Evolutionary conservation across 108 stramenopile genomes (phyloP), one percentile per base, ranked within the genome.

Genomic region (Nannochloropsis oceanica): DNA sequence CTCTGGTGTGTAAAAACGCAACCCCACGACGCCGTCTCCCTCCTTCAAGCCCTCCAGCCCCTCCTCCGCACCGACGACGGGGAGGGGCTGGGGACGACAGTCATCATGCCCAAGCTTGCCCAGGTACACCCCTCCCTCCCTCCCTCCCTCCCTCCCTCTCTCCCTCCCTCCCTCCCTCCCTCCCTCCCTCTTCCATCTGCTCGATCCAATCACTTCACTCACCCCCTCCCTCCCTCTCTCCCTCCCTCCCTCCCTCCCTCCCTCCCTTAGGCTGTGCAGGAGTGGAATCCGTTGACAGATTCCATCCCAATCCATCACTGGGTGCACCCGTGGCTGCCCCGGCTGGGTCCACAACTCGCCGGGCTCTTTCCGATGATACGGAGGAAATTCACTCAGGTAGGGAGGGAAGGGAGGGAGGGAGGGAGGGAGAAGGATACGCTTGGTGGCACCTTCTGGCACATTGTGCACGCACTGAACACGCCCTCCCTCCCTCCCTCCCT

Each of bases 271-370:
- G 87, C 84, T n/a, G 86, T 88, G 20, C 42, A 86, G 50, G 79
- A 86, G 84, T 88, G 87, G 87, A 79, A 87, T 22, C 86, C 86
- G 11, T n/a, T 80, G 22, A 43, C 42, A 2, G 86, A 88, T 80
- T 80, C 27, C 8, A 26, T 87, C 24, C 79, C 84, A 79, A 84
- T 88, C 27, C 86, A 88, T 82, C 80, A 82, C 18, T 88, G 87
- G 87, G 42, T 88, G 8, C 84, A 84, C 46, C 87, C 87, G 43
- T 88, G 87, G 87, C 84, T 87, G 43, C 86, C 84, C 14, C 86
- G 86, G 25, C 73, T 88, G 10, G 87, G 87, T 0, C 86, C 83
- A 43, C 86, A 82, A 14, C 20, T 87, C 7, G 86, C 86, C 18
- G 85, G 81, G 26, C 34, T 85, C 25, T 85, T 85, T 83, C 86